Conservation (phyloP, 1,139 yeast species). For the Diutina siamensis region DNA sequence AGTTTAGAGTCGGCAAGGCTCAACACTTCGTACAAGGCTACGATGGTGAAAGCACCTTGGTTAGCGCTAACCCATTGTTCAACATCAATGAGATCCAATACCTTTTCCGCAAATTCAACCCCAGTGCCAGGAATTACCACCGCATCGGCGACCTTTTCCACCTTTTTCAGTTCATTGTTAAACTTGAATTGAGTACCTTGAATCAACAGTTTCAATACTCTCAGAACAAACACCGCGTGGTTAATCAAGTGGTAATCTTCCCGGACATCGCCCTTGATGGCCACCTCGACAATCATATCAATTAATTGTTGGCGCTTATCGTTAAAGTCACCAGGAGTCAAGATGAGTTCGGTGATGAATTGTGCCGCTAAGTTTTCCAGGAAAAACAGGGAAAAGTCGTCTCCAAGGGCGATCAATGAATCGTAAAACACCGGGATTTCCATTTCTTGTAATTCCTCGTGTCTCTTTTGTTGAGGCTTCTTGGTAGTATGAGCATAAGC, state of each 20-base stretch:
- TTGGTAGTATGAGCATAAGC: slow-evolving; percentile 67
- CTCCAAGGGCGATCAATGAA: slow-evolving; percentile 34
- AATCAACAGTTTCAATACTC: slow-evolving; percentile 67
- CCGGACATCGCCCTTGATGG: slow-evolving; percentile 61
- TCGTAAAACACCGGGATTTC: slow-evolving; percentile 60
- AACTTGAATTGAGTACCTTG: slow-evolving; percentile 51
- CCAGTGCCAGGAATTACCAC: slow-evolving; percentile 49
- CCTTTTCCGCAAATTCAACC: slow-evolving; percentile 44
- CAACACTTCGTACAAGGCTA: slow-evolving; percentile 45
- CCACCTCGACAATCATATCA: slow-evolving; percentile 39
- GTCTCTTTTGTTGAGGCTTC: slow-evolving; percentile 72
- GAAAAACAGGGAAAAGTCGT: slow-evolving; percentile 29
- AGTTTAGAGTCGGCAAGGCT: slow-evolving; percentile 16
- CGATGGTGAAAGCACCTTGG: slow-evolving; percentile 73
- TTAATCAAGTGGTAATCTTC: slow-evolving; percentile 57
- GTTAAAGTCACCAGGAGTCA: slow-evolving; percentile 35
- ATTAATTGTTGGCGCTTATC: slow-evolving; percentile 39
- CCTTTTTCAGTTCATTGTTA: slow-evolving; percentile 61
- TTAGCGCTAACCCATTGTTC: slow-evolving; percentile 58
- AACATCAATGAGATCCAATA: slow-evolving; percentile 32
- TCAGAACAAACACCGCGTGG: slow-evolving; percentile 59
- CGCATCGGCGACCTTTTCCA: slow-evolving; percentile 20
- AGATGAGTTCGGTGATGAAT: slow-evolving; percentile 62
- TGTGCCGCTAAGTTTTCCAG: slow-evolving; percentile 74
- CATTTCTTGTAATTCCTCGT: slow-evolving; percentile 51